Conservation (phyloP, 345 rosid species). For the Eucalyptus tenuipes region DNA sequence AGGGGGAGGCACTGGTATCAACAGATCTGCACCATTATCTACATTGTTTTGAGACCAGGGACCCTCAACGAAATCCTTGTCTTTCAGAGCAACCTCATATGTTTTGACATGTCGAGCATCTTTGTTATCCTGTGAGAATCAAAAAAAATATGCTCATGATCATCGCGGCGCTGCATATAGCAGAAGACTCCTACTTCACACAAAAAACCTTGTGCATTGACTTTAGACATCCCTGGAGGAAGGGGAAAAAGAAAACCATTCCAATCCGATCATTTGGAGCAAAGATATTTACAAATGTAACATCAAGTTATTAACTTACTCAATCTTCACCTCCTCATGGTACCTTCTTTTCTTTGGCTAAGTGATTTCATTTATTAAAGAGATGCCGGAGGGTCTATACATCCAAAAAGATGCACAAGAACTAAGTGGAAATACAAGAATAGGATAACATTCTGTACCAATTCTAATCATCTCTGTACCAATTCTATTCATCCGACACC, state of each 20-base stretch:
- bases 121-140: slow-evolving; percentile 67
- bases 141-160: neutral
- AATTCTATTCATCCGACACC: neutral
- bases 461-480: neutral
- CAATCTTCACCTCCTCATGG: neutral
- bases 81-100: slow-evolving; percentile 88
- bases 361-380: neutral
- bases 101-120: slow-evolving; percentile 98
- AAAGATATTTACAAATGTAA: neutral
- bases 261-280: neutral
- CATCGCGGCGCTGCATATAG: neutral
- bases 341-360: neutral
- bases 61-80: slow-evolving; percentile 94
- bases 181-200: neutral
- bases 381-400: neutral
- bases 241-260: neutral
- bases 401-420: neutral
- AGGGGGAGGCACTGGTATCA: slow-evolving; percentile 95
- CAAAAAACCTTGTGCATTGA: neutral
- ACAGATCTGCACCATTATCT: slow-evolving; percentile 84
- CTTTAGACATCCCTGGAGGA: neutral
- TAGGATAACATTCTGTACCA: neutral
- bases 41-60: slow-evolving; percentile 97
- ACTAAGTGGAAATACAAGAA: neutral
- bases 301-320: neutral